These are phyloP conservation scores for Carex arenaria DNA, from an alignment of 202 grass and related monocot species.

Conservation along the genomic window DNA sequence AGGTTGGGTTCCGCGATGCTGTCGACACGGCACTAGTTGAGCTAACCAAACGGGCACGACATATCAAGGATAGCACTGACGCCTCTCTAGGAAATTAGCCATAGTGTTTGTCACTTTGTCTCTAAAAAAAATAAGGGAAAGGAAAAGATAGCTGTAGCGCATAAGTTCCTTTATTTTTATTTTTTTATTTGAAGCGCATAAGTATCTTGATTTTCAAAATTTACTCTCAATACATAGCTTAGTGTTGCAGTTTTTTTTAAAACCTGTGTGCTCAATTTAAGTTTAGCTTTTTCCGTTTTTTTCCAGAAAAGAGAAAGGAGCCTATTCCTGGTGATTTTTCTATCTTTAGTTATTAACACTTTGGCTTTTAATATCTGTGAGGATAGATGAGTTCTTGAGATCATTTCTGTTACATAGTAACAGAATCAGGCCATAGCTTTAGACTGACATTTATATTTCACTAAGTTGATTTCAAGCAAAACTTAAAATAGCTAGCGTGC, in stretches of 20 bases:
- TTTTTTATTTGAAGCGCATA: no score
- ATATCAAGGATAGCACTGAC: not conserved
- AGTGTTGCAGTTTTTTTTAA: not conserved
- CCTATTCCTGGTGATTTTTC: not conserved
- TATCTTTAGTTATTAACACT: not conserved
- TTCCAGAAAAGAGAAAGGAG: not conserved
- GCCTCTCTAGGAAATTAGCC: not conserved
- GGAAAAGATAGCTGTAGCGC: not conserved
- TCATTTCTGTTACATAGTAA: no score
- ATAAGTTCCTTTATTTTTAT: no score
- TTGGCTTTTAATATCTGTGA: not conserved
- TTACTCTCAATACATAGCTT: not conserved
- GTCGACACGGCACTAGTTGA: conserved; percentile 27
- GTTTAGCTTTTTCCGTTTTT: not conserved
- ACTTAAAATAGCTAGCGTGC: not conserved
- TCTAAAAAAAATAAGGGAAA: not conserved
- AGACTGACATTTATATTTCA: not conserved
- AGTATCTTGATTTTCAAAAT: not conserved
- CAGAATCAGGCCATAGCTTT: not conserved
- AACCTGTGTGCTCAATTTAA: not conserved
- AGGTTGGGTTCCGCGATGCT: not conserved
- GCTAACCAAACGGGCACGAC: conserved; percentile 6
- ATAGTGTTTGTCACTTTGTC: not conserved
- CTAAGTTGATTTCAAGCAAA: not conserved
- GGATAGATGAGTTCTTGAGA: not conserved